Percentiles rank a stretch among this genome's conserved stretches.
phyloP scores from a whole-genome alignment of 1,284 basidiomycete species.

The Polyporus tsugae region DNA sequence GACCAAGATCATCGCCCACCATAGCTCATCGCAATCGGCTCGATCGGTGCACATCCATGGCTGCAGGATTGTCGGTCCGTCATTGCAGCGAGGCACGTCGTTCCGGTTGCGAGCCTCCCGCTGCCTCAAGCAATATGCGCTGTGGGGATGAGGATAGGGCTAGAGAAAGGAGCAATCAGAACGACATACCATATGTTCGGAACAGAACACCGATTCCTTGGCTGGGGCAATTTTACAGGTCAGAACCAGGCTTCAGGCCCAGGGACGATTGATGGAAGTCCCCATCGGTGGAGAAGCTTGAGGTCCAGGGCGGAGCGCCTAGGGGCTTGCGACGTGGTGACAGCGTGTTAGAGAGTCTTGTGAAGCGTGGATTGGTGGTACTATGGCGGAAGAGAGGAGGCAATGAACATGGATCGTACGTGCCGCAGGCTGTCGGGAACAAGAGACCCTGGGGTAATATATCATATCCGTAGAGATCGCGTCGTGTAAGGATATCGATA shows the following conservation, averaged over 20 bases:
- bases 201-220: not conserved
- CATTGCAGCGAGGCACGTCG: not conserved
- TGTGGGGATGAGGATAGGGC: not conserved
- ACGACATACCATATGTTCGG: not conserved
- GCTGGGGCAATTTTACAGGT: not conserved
- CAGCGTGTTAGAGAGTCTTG: not conserved
- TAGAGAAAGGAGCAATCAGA: not conserved
- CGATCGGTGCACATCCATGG: too few species aligned
- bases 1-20: too few species aligned
- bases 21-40: too few species aligned
- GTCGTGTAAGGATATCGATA: too few species aligned
- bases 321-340: not conserved
- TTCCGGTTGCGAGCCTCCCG: not conserved
- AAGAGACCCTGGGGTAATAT: too few species aligned
- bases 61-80: too few species aligned
- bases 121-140: not conserved
- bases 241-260: not conserved
- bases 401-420: too few species aligned
- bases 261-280: not conserved
- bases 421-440: not conserved
- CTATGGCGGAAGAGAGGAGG: not conserved
- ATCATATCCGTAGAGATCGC: too few species aligned
- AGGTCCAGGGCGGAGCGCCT: not conserved
- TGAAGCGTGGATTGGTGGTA: not conserved
- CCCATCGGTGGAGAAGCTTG: not conserved